phyloP scores from a whole-genome alignment of 1,284 basidiomycete genomes.

The Trichosporon ovoides region DNA sequence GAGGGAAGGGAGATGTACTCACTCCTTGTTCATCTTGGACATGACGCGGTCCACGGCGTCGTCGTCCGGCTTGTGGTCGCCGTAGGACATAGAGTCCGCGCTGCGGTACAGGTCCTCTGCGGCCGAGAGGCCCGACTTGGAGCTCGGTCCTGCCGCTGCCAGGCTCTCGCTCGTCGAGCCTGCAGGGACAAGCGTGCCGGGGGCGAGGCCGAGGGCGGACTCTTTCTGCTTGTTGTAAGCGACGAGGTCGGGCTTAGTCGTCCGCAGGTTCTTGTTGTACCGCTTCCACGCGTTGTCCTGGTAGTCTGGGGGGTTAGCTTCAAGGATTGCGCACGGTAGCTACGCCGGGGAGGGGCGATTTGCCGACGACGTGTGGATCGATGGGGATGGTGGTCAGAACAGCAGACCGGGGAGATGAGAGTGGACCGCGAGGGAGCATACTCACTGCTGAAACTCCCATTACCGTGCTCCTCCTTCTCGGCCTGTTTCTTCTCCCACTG shows the following conservation, averaged over 20 bases:
- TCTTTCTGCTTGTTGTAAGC: conserved; percentile 84
- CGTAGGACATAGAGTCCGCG: conserved; percentile 83
- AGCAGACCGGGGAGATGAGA: too few relatives aligned
- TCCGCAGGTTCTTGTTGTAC: conserved; percentile 85
- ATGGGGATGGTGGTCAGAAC: too few relatives aligned
- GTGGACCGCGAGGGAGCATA: too few relatives aligned
- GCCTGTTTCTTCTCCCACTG: conserved; percentile 83
- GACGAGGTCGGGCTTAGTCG: conserved; percentile 77
- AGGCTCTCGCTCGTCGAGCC: conserved; percentile 40
- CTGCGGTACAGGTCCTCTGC: conserved; percentile 80
- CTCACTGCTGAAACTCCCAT: conserved; percentile 51
- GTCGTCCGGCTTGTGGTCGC: conserved; percentile 87
- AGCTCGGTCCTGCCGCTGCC: conserved; percentile 31
- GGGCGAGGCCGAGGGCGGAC: conserved; percentile 64
- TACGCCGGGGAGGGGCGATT: too few relatives aligned
- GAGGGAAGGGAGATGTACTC: too few relatives aligned
- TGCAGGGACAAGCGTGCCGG: conserved; percentile 56
- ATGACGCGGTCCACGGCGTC: conserved; percentile 92
- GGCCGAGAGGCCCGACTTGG: conserved; percentile 51
- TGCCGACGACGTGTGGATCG: too few relatives aligned
- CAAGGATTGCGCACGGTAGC: too few relatives aligned
- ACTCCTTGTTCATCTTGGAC: conserved; percentile 89
- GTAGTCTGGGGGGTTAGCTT: conserved; percentile 72
- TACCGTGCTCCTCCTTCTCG: conserved; percentile 55
- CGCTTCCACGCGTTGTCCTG: conserved; percentile 77